Percentiles rank a stretch among this genome's conserved stretches.
Evolutionary conservation across 2,329 filamentous ascomycete species (phyloP).

Genomic region (Xylaria sp.): DNA sequence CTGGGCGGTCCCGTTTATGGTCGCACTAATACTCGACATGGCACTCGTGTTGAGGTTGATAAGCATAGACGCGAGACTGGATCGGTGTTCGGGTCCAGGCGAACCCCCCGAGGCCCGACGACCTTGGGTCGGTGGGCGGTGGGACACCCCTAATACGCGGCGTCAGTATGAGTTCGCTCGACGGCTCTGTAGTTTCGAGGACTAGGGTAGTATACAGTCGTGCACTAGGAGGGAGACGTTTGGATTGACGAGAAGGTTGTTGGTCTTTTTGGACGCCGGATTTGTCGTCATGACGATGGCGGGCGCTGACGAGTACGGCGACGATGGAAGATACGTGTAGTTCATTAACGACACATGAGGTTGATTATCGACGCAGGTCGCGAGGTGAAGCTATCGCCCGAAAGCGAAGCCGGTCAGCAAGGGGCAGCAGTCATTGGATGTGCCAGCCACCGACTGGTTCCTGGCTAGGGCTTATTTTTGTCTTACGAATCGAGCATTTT

Average conservation of each 20-base stretch:
- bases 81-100: constrained; percentile 71
- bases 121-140: constrained; percentile 81
- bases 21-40: constrained; percentile 88
- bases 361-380: constrained; percentile 83
- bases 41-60: constrained; percentile 91
- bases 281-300: constrained; percentile 96
- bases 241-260: constrained; percentile 84
- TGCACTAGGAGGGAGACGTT: constrained; percentile 95
- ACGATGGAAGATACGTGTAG: constrained; percentile 92
- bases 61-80: constrained; percentile 82
- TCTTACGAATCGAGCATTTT: constrained; percentile 92
- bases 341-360: constrained; percentile 98
- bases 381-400: constrained; percentile 82
- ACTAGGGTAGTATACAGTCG: constrained; percentile 69
- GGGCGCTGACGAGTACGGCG: constrained; percentile 74
- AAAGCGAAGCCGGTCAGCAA: constrained; percentile 16
- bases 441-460: constrained; percentile 36
- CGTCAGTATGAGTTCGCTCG: constrained; percentile 9
- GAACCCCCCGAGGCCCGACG: constrained; percentile 69
- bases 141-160: constrained; percentile 75
- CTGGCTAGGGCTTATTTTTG: constrained; percentile 51
- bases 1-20: constrained; percentile 87
- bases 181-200: neutral
- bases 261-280: constrained; percentile 79
- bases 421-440: constrained; percentile 17